Conservation (phyloP, 2,329 filamentous ascomycete species). For the Paecilomyces variotii region DNA sequence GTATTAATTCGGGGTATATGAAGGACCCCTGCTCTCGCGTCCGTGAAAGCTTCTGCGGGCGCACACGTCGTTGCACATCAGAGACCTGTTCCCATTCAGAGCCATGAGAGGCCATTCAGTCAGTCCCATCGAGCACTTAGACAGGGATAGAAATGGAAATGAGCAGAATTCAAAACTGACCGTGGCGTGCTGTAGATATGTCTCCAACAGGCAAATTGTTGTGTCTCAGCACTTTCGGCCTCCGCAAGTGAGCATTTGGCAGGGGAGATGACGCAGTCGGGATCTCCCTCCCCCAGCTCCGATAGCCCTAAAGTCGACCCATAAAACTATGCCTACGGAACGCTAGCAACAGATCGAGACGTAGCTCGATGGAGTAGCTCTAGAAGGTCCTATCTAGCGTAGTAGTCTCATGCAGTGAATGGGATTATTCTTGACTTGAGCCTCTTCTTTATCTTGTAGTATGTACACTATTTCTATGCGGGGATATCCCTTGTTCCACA, state of each 20-base stretch:
- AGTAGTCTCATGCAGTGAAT: neutral
- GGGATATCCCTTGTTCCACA: neutral
- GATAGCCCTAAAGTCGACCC: neutral
- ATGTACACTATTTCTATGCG: neutral
- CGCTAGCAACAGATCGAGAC: neutral
- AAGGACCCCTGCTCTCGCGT: slow-evolving; percentile 19
- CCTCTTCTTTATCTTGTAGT: neutral
- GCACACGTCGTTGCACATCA: slow-evolving; percentile 14
- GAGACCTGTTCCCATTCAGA: slow-evolving; percentile 2
- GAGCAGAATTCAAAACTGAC: neutral
- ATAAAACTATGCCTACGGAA: neutral
- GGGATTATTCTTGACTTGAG: neutral
- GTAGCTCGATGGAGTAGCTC: neutral
- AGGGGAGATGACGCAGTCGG: slow-evolving; percentile 12
- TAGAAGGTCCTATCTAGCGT: neutral
- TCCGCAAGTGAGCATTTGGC: neutral
- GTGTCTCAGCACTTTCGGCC: neutral
- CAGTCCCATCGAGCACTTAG: neutral
- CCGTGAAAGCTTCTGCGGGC: slow-evolving; percentile 11
- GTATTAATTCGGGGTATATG: slow-evolving; percentile 14
- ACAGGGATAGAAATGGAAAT: neutral
- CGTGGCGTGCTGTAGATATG: neutral
- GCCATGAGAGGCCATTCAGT: neutral
- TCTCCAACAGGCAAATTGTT: slow-evolving; percentile 2
- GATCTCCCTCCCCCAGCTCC: neutral